Evolutionary conservation across 495 filamentous ascomycete genomes (phyloP), one percentile per base, ranked within the genome.

Genomic region (Neurospora sp.): DNA sequence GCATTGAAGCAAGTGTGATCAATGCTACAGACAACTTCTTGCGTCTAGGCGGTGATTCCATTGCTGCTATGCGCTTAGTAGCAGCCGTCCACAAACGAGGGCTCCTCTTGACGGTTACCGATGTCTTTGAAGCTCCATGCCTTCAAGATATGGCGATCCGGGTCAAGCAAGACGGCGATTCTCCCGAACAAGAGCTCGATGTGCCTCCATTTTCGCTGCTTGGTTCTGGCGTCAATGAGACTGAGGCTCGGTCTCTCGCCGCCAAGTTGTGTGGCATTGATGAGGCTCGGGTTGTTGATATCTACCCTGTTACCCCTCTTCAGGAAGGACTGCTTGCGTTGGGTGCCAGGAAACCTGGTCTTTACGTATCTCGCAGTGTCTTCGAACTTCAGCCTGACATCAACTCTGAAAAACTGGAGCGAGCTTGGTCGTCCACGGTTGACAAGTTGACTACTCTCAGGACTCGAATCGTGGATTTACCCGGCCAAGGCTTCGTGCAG

Each of bases 1-100:
- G 69, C 40, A 39, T 77, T 10, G 76, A 76, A 40, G 17, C 45
- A 1, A 59, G 42, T 0, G 36, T 19, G 5, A 79, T 81, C 34
- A 73, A 72, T 0, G 28, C 45, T 4, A n/a, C 74, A 7, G 77
- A 78, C 73, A 80, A 77, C 70, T 81, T 81, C 73, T 78, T 81
- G 71, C 75, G 74, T 1, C 74, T 81, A 0, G 80, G 80, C 9
- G 80, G 80, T 19, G 79, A 81, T 24, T 80, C 80, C 3, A 72
- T 81, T 37, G 73, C 76, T 11, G 80, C 80, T n/a, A 80, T 81
- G 79, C 88, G 87, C 74, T 82, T 92, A 59, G 90, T 89, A 15
- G 85, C 88, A 10, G 85, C 85, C 66, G 85, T 87, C 31, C 87
- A 82, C 42, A 76, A 74, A 4, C 81, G 83, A 31, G 86, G 86